phyloP scores from a whole-genome alignment of 208 protist genomes.

The Leishmania lainsoni region DNA sequence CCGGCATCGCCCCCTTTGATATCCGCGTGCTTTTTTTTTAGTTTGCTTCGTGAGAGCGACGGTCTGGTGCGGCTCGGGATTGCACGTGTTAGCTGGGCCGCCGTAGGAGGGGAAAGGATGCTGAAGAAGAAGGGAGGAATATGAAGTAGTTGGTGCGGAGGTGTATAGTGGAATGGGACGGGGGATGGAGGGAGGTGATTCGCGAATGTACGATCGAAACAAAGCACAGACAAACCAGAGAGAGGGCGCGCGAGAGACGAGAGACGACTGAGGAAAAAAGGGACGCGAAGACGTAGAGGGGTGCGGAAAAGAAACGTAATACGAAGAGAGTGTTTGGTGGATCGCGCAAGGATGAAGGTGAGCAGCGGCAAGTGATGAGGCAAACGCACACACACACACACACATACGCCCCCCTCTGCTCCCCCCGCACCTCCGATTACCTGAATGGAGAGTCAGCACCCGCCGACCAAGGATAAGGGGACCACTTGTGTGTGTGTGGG shows the following conservation, averaged over 20 bases:
- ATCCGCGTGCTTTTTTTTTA: not conserved
- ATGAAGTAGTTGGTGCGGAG: not conserved
- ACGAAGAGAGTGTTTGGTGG: not conserved
- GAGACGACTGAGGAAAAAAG: not conserved
- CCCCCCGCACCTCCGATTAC: not conserved
- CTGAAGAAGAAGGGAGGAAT: not conserved
- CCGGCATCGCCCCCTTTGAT: slow-evolving; percentile 38
- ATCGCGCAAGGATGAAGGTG: not conserved
- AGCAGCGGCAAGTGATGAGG: not conserved
- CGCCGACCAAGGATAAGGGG: not conserved
- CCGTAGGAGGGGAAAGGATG: no score
- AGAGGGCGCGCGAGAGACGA: not conserved
- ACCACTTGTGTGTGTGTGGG: not conserved
- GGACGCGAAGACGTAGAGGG: not conserved
- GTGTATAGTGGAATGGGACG: not conserved
- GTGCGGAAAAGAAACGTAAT: not conserved
- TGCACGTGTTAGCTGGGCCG: no score
- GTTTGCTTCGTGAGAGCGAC: not conserved
- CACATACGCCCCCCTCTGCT: not conserved
- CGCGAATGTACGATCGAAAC: not conserved
- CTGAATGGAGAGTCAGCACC: not conserved
- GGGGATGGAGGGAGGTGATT: not conserved
- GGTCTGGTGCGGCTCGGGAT: not conserved
- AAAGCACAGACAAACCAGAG: not conserved
- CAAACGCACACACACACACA: not conserved